Percentiles rank a stretch among this genome's conserved stretches.
phyloP scores from a whole-genome alignment of 257 asterid species.

The Parsonsia alboflavescens region DNA sequence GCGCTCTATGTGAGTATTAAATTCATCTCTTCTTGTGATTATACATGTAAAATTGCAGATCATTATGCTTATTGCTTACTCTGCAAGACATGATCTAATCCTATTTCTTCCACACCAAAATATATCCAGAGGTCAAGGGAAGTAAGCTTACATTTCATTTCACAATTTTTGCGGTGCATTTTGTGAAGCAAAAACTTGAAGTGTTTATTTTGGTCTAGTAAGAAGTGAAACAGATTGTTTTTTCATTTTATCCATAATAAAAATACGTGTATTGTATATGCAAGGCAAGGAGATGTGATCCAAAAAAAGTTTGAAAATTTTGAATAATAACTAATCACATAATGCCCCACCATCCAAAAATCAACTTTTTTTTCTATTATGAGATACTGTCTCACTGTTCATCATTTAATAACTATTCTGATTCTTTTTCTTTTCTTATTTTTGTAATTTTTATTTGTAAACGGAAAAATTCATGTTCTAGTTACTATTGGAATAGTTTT shows the following conservation, averaged over 20 bases:
- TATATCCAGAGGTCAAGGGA: neutral
- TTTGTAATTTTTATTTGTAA: no score
- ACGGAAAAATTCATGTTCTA: no score
- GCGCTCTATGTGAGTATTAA: constrained; percentile 64
- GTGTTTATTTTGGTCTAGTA: no score
- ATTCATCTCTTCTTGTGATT: constrained; percentile 3
- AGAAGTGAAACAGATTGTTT: neutral
- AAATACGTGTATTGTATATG: neutral
- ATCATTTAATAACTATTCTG: neutral
- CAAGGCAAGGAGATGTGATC: neutral
- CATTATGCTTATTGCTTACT: neutral
- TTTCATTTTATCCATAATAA: neutral
- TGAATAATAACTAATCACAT: neutral
- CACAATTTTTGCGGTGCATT: neutral
- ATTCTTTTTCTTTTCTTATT: neutral
- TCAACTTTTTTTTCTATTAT: neutral
- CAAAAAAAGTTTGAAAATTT: neutral
- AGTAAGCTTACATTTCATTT: neutral
- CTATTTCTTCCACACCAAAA: neutral
- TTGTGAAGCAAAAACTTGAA: neutral
- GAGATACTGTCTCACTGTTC: neutral
- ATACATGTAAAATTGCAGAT: constrained; percentile 5
- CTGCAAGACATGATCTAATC: neutral
- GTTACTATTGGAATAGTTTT: neutral
- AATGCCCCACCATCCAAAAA: neutral